Evolutionary conservation across 805 yeast species (phyloP).

Genomic region (Yarrowia bubula): DNA sequence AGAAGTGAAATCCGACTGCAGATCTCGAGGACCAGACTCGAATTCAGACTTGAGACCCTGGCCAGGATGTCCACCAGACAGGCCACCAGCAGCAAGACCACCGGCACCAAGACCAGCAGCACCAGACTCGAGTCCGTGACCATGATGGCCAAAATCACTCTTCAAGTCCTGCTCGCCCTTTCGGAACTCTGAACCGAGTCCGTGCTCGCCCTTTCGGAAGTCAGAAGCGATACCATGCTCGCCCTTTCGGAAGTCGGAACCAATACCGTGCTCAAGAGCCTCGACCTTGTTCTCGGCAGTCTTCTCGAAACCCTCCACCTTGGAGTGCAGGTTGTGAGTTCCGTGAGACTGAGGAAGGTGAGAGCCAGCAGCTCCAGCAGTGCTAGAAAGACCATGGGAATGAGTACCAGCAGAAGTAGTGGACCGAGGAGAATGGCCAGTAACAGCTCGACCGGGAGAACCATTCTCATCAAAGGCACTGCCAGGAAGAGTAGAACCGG

Average conservation of each 20-base stretch:
- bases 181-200: neutral
- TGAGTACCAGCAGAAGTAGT: neutral
- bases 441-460: neutral
- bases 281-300: neutral
- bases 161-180: neutral
- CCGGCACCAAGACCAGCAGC: too few relatives aligned
- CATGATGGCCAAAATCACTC: neutral
- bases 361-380: neutral
- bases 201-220: neutral
- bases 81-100: too few relatives aligned
- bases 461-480: neutral
- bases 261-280: neutral
- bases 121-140: too few relatives aligned
- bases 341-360: neutral
- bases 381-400: neutral
- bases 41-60: too few relatives aligned
- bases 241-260: neutral
- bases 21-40: too few relatives aligned
- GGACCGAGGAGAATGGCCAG: neutral
- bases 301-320: conserved; percentile 18
- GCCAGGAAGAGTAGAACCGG: conserved; percentile 6
- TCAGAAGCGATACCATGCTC: neutral
- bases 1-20: too few relatives aligned
- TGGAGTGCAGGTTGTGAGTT: conserved; percentile 11
- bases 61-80: too few relatives aligned